A percentile compares a stretch with the other conserved stretches of the same genome.
phyloP scores from a whole-genome alignment of 176 grass and related monocot genomes.

The Musa acuminata region DNA sequence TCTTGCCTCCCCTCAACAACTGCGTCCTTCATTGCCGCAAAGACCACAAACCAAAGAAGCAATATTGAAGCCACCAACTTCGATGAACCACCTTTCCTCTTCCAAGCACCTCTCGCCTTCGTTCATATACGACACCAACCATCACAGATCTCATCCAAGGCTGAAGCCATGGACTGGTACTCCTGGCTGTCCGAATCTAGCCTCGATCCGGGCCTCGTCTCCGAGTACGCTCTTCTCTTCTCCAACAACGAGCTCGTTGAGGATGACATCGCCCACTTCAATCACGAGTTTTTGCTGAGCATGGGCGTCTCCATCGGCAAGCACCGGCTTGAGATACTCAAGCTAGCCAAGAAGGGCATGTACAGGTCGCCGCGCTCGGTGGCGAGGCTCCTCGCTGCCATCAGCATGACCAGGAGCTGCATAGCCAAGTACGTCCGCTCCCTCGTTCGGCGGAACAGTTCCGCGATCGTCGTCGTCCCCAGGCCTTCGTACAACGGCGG shows the following conservation, averaged over 20 bases:
- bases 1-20: no score
- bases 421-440: conserved; percentile 26
- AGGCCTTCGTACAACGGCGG: conserved; percentile 7
- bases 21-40: no score
- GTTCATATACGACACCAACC: neutral
- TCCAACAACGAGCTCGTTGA: conserved; percentile 57
- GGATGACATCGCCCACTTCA: conserved; percentile 51
- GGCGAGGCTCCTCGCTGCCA: conserved; percentile 31
- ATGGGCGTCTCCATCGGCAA: conserved; percentile 86
- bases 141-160: no score
- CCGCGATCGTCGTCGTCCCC: conserved; percentile 20
- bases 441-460: conserved; percentile 5
- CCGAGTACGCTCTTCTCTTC: conserved; percentile 59
- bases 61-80: conserved; percentile 12
- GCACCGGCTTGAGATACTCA: conserved; percentile 86
- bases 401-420: conserved; percentile 32
- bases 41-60: no score
- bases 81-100: neutral
- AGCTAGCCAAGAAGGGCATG: conserved; percentile 36
- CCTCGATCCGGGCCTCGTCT: conserved; percentile 41
- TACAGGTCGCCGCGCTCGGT: conserved; percentile 25
- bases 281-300: conserved; percentile 67
- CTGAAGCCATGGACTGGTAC: conserved; percentile 78
- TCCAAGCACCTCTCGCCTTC: neutral
- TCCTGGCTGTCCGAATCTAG: conserved; percentile 55